Evolutionary conservation across 139 green algal genomes (phyloP).

Genomic region (Asterochloris sp.): DNA sequence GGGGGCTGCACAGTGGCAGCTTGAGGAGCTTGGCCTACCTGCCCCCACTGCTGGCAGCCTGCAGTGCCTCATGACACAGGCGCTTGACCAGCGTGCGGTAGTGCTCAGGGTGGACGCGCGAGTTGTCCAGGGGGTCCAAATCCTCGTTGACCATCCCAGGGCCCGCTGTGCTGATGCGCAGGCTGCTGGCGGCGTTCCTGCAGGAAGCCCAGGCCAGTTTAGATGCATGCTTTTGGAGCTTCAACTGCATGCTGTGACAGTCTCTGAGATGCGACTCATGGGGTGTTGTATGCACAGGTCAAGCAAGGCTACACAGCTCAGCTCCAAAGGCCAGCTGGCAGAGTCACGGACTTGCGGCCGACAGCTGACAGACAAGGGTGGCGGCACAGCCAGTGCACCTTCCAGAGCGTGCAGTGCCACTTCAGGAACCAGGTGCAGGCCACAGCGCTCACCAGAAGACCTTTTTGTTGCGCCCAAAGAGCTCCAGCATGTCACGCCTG

Average conservation of each 20-base stretch:
- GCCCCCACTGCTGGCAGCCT: neutral
- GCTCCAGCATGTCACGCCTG: conserved; percentile 36
- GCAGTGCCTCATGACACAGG: conserved; percentile 19
- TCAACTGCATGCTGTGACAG: no score
- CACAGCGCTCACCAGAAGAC: conserved; percentile 46
- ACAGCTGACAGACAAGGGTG: no score
- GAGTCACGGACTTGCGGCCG: no score
- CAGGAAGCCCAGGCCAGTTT: neutral
- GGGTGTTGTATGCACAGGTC: no score
- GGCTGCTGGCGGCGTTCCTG: conserved; percentile 18
- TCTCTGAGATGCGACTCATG: no score
- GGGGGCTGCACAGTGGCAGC: no score
- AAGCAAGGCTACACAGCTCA: no score
- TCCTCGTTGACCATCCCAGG: conserved; percentile 25
- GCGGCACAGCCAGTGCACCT: no score
- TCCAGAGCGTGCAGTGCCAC: no score
- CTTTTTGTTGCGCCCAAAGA: conserved; percentile 14
- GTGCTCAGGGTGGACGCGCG: conserved; percentile 68
- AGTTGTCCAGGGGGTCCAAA: conserved; percentile 71
- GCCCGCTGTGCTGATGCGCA: conserved; percentile 7
- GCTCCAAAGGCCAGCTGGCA: no score
- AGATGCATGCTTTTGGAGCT: no score
- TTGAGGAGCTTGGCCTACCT: no score
- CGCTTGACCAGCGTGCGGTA: conserved; percentile 37
- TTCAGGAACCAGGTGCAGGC: neutral